Conservation (phyloP, 2,329 filamentous ascomycete species). For the Ophiostoma tasmaniense region DNA sequence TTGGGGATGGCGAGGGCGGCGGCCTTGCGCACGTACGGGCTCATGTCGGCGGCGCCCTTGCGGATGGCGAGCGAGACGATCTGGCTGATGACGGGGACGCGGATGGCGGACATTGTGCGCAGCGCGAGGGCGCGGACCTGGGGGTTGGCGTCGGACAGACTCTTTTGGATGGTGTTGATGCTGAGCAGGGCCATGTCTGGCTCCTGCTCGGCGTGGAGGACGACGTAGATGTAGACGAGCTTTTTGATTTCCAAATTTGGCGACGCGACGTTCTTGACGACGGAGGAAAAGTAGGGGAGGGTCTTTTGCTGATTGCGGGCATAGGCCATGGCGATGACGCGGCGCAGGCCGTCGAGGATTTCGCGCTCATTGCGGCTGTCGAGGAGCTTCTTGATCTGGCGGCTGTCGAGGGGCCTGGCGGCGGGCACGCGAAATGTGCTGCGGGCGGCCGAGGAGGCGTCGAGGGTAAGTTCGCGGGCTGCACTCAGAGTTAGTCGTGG, state of each 20-base stretch:
- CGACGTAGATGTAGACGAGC: conserved; percentile 95
- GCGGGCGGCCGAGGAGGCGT: conserved; percentile 85
- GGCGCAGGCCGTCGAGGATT: conserved; percentile 81
- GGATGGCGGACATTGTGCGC: conserved; percentile 93
- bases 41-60: conserved; percentile 88
- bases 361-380: conserved; percentile 92
- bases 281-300: conserved; percentile 88
- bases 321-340: conserved; percentile 96
- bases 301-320: conserved; percentile 58
- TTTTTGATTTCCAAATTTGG: conserved; percentile 94
- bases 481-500: conserved; percentile 8
- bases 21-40: conserved; percentile 82
- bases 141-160: conserved; percentile 83
- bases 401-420: conserved; percentile 57
- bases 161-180: conserved; percentile 98
- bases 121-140: conserved; percentile 86
- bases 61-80: conserved; percentile 96
- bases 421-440: conserved; percentile 51
- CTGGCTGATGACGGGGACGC: conserved; percentile 95
- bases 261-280: conserved; percentile 95
- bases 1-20: conserved; percentile 92
- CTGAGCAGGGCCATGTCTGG: conserved; percentile 91
- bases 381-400: conserved; percentile 86
- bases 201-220: conserved; percentile 92
- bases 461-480: conserved; percentile 95